A percentile compares a stretch with the other conserved stretches of the same genome.
phyloP scores from a whole-genome alignment of 2,329 filamentous ascomycete species.

The Epichloe festucae region DNA sequence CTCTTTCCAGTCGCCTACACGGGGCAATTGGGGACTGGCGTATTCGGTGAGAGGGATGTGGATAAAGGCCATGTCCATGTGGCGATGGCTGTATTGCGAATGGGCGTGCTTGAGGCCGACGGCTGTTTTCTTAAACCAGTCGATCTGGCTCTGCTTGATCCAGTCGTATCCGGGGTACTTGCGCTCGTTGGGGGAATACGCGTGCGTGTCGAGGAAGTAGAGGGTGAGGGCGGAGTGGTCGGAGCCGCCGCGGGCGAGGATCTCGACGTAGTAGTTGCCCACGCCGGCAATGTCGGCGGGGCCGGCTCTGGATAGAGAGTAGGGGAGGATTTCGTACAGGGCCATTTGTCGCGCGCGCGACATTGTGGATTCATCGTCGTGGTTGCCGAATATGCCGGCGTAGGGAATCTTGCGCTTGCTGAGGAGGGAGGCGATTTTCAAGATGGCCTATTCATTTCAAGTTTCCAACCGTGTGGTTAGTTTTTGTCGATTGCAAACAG shows the following conservation, averaged over 20 bases:
- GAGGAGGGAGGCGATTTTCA: conserved; percentile 79
- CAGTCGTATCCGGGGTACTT: conserved; percentile 92
- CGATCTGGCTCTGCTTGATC: conserved; percentile 87
- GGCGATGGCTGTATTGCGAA: conserved; percentile 74
- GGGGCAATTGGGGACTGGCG: conserved; percentile 44
- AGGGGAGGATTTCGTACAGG: conserved; percentile 74
- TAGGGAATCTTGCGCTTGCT: conserved; percentile 84
- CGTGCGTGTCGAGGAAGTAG: conserved; percentile 90
- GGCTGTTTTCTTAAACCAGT: conserved; percentile 81
- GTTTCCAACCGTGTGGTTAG: neutral
- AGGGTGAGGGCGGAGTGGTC: conserved; percentile 84
- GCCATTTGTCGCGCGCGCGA: conserved; percentile 70
- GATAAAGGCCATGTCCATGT: conserved; percentile 94
- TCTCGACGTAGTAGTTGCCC: conserved; percentile 88
- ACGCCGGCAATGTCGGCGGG: conserved; percentile 77
- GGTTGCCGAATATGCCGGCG: conserved; percentile 90
- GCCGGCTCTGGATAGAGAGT: conserved; percentile 74
- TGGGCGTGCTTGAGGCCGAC: conserved; percentile 63
- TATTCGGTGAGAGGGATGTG: conserved; percentile 96
- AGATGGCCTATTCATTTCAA: conserved; percentile 51
- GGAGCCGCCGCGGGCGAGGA: conserved; percentile 65
- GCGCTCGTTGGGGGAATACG: conserved; percentile 85
- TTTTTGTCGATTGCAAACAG: conserved; percentile 6
- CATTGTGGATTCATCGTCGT: conserved; percentile 83
- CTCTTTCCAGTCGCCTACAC: conserved; percentile 61